Percentiles rank a stretch among this genome's conserved stretches.
phyloP scores from a whole-genome alignment of 2,329 filamentous ascomycete genomes.

The Hymenoscyphus fraxineus region DNA sequence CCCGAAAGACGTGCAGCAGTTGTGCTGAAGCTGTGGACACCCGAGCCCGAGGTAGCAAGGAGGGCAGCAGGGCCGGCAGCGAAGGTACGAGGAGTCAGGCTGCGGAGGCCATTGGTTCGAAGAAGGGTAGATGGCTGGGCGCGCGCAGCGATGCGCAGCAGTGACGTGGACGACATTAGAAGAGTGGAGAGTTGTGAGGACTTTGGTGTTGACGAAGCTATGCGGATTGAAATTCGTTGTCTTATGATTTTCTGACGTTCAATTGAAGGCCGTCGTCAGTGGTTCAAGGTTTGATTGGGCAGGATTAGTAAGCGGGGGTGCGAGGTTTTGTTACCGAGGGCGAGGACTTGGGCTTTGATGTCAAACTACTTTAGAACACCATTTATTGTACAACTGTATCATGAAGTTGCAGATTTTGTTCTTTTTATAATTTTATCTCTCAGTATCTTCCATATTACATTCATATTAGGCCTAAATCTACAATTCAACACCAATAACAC shows the following conservation, averaged over 20 bases:
- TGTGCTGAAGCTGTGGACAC: constrained; percentile 60
- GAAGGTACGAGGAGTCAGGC: constrained; percentile 53
- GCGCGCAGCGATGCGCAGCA: constrained; percentile 70
- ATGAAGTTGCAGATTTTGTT: background rate
- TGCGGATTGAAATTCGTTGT: constrained; percentile 2
- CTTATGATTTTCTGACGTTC: constrained; percentile 14
- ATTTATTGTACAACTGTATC: background rate
- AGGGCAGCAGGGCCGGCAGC: constrained; percentile 49
- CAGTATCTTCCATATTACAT: background rate
- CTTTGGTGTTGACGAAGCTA: constrained; percentile 10
- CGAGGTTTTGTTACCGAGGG: background rate
- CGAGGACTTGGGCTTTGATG: background rate
- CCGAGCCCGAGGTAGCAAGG: constrained; percentile 47
- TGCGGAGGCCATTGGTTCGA: constrained; percentile 59
- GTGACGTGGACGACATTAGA: constrained; percentile 62
- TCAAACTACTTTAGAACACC: background rate
- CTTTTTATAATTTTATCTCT: background rate
- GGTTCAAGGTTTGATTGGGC: background rate
- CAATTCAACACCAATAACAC: background rate
- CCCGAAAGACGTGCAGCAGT: constrained; percentile 45
- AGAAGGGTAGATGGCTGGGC: constrained; percentile 56
- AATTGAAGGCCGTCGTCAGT: background rate
- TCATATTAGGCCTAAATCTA: background rate
- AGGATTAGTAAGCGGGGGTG: background rate
- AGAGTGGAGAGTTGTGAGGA: constrained; percentile 26